phyloP scores from a whole-genome alignment of 805 yeast species.

The Monosporozyma solicola region DNA sequence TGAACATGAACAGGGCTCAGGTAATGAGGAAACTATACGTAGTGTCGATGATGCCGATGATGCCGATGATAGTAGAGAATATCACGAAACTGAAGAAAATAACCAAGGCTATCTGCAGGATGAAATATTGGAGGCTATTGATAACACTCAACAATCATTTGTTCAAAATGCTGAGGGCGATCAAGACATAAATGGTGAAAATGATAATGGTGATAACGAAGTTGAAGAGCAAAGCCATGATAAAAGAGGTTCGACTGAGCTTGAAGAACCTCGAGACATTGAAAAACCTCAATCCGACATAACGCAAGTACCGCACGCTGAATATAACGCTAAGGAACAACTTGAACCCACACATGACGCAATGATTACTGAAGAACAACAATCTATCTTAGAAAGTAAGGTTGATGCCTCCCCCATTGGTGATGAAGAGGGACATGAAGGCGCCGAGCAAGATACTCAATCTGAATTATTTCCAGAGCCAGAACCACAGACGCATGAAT shows the following conservation, averaged over 20 bases:
- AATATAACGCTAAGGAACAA: background rate
- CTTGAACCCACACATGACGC: background rate
- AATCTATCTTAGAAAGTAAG: background rate
- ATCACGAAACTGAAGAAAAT: background rate
- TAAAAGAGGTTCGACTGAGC: no score
- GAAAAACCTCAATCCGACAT: background rate
- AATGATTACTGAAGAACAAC: background rate
- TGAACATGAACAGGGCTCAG: background rate
- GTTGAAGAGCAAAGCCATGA: background rate
- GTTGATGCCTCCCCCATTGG: background rate
- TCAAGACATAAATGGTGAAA: background rate
- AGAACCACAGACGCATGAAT: background rate
- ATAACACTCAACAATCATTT: background rate
- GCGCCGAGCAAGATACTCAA: background rate
- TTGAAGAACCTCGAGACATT: background rate
- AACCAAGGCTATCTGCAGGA: background rate
- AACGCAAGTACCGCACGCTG: background rate
- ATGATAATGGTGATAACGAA: background rate
- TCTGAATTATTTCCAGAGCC: background rate
- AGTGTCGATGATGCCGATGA: background rate
- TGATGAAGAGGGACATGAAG: background rate
- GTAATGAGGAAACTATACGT: background rate
- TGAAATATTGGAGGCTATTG: conserved; percentile 1
- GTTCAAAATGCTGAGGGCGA: background rate
- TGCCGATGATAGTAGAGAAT: background rate